Evolutionary conservation across 768 basidiomycete genomes (phyloP).

Genomic region (Psilocybe azurescens): DNA sequence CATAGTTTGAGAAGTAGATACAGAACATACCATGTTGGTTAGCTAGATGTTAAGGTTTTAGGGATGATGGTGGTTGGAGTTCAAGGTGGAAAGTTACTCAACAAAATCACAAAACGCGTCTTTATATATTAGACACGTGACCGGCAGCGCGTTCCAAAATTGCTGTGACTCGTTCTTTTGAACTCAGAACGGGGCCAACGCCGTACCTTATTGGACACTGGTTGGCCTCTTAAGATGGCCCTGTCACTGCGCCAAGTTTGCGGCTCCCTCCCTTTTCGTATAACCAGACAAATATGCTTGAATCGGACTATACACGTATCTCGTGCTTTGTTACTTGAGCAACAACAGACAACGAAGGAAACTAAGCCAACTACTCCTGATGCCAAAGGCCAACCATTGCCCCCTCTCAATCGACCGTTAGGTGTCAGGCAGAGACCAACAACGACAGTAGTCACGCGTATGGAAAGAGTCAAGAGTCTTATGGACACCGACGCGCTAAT

Average conservation of each 20-base stretch:
- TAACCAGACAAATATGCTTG: not conserved
- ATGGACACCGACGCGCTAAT: conserved; percentile 74
- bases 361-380: conserved; percentile 4
- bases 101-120: conserved; percentile 39
- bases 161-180: not conserved
- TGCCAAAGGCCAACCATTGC: conserved; percentile 29
- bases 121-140: conserved; percentile 38
- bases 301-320: not conserved
- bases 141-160: conserved; percentile 12
- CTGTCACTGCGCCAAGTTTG: not conserved
- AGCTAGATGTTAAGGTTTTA: conserved; percentile 11
- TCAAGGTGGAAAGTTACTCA: conserved; percentile 40
- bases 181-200: not conserved
- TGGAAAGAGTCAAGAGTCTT: conserved; percentile 68
- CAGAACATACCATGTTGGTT: conserved; percentile 23
- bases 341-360: conserved; percentile 4
- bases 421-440: conserved; percentile 77
- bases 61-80: conserved; percentile 40
- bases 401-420: conserved; percentile 65
- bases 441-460: conserved; percentile 60
- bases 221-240: not conserved
- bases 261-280: not conserved
- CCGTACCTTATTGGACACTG: not conserved
- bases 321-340: conserved; percentile 18
- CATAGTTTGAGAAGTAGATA: not conserved